Base-by-base conservation (phyloP, 2,329 filamentous ascomycete species). In the Cylindrodendrum hubeiense region DNA sequence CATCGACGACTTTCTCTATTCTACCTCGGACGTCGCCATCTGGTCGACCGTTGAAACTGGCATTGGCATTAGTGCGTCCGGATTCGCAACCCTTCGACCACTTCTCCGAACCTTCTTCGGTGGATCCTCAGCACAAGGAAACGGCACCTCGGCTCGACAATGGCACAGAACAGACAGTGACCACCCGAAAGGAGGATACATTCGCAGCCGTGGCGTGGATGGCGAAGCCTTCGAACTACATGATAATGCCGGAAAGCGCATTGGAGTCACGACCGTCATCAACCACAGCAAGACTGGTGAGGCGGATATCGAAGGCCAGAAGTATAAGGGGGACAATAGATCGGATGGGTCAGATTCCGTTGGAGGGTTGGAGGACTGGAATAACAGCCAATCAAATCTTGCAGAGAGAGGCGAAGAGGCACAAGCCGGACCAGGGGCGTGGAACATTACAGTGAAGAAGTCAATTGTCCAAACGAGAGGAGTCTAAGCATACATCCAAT, bases 31-130 rank as follows among this genome's bases (percentile, higher is more conserved):
- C 51, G 73, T 84, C 6, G 81, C 81, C 19, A 80, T 84, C 60
- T 84, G 82, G 82, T 83, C 79, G 1, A 83, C 82, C 21, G 76
- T 83, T 39, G 82, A 84, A 67, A 79, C 79, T 5, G 80, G 80
- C 5, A 78, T 83, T 39, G 81, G 79, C 33, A 81, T 84, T 43
- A 79, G 76, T 1, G 79, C 82, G 8, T 77, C 80, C 6, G 77
- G 73, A 1, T 57, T 80, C 2, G 82, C 82, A 6, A 83, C 82
- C 1, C 78, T 83, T 1, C 74, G 76, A 13, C 80, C 81, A 2
- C 78, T 82, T 12, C 74, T 81, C 39, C 65, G 65, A 13, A 55
- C 19, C 37, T 67, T 69, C 41, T 61, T 70, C 26, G 60, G 64
- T 5, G 68, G 68, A 7, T 69, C 67, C 22, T 67, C 68, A 4